Percentiles rank a stretch among this genome's conserved stretches.
phyloP scores from a whole-genome alignment of 2,329 filamentous ascomycete genomes.

The Ceratocystiopsis brevicomis region DNA sequence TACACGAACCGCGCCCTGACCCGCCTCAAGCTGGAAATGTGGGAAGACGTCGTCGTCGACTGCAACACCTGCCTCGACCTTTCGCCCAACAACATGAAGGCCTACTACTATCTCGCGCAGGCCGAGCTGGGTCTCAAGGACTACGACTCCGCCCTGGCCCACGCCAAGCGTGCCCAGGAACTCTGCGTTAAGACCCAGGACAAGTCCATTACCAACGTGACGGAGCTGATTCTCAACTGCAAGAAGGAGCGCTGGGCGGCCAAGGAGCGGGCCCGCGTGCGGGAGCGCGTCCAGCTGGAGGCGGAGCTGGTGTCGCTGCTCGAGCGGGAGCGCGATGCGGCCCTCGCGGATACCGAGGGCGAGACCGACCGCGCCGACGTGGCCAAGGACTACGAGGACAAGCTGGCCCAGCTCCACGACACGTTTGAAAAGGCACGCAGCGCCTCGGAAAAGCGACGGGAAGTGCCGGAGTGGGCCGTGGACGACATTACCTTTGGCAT shows the following conservation, averaged over 20 bases:
- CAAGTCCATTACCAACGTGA: conserved; percentile 51
- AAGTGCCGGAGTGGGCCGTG: conserved; percentile 58
- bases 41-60: conserved; percentile 58
- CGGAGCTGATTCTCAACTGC: conserved; percentile 53
- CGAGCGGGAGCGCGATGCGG: conserved; percentile 24
- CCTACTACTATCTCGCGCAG: conserved; percentile 65
- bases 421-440: conserved; percentile 34
- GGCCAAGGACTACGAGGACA: conserved; percentile 25
- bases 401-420: conserved; percentile 23
- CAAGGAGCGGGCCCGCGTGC: conserved; percentile 41
- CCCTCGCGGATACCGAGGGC: conserved; percentile 20
- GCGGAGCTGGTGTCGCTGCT: conserved; percentile 36
- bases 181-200: conserved; percentile 43
- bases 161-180: conserved; percentile 54
- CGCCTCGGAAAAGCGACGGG: conserved; percentile 26
- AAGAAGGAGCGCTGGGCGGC: conserved; percentile 78
- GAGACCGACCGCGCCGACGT: conserved; percentile 31
- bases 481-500: conserved; percentile 60
- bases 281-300: conserved; percentile 39
- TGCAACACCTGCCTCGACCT: conserved; percentile 58
- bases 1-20: conserved; percentile 84
- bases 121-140: conserved; percentile 59
- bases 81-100: conserved; percentile 52
- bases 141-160: conserved; percentile 51
- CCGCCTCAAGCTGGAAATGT: conserved; percentile 53